Evolutionary conservation across 768 basidiomycete genomes (phyloP).

Genomic region (Holtermanniella nyarrowii): DNA sequence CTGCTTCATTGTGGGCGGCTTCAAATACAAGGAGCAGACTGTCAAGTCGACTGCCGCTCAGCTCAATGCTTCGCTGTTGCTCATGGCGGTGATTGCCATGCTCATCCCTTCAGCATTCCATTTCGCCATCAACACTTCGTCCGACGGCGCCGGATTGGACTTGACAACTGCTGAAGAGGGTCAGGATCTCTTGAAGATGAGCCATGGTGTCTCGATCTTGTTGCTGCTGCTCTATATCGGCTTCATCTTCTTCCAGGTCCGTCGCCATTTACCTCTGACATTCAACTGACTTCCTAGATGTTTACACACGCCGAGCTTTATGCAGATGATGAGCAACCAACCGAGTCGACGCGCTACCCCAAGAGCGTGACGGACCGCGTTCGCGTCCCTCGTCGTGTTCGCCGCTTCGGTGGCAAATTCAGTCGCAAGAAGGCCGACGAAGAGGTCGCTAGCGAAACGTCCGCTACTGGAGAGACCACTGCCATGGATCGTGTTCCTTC

Average conservation of each 20-base stretch:
- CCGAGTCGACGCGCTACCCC: constrained; percentile 27
- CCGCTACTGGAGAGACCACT: background rate
- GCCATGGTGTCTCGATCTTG: constrained; percentile 48
- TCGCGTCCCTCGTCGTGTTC: background rate
- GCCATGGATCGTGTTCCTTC: no score
- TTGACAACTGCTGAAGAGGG: constrained; percentile 35
- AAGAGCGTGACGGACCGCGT: constrained; percentile 16
- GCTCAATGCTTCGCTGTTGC: constrained; percentile 40
- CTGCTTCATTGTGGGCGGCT: constrained; percentile 43
- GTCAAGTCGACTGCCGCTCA: constrained; percentile 50
- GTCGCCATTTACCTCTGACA: constrained; percentile 47
- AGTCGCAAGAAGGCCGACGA: constrained; percentile 25
- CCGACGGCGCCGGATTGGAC: constrained; percentile 35
- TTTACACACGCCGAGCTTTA: constrained; percentile 39
- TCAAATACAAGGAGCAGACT: constrained; percentile 48
- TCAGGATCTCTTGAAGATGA: constrained; percentile 45
- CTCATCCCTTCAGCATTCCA: constrained; percentile 42
- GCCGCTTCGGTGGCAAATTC: no score
- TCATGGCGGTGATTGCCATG: constrained; percentile 42
- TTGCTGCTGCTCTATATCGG: constrained; percentile 45
- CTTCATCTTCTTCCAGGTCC: constrained; percentile 51
- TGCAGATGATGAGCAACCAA: constrained; percentile 22
- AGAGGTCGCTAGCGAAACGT: constrained; percentile 5
- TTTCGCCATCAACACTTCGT: constrained; percentile 17
- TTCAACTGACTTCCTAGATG: constrained; percentile 44